Base-by-base conservation (phyloP, 768 basidiomycete genomes). In the Pleurotus platypus region DNA sequence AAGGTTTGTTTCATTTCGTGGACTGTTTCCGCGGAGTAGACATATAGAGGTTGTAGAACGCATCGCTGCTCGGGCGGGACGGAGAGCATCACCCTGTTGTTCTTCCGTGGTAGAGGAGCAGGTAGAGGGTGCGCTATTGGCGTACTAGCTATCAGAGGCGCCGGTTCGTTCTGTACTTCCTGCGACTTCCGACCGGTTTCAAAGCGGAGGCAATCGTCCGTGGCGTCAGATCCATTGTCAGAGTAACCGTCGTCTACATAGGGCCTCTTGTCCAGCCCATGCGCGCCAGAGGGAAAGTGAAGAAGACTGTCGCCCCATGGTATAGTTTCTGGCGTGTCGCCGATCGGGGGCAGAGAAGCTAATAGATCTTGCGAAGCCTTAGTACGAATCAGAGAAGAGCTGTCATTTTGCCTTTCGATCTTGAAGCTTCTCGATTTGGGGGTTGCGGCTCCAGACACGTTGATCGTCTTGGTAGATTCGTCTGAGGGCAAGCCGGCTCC, bases 261-360 rank as follows among this genome's bases (percentile, higher is more conserved):
- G 5, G 38, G 20, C 4, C 26, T 13, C 37, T 18, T 35, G 24
- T 38, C 51, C 35, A 42, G 37, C 20, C 4, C 51, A 22, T 24
- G 22, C 7, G 15, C 42, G n/a, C 40, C 30, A 26, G 51, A 18
- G 18, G 16, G 35, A 6, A 51, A 15, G 50, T 42, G 39, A 3
- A 51, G 37, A 8, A 53, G n/a, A 40, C 51, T 53, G 18, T 53
- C 39, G n/a, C 51, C 51, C 37, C 50, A 51, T 1, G 50, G 50
- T 13, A 51, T 40, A 20, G 50, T 13, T 18, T 35, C 35, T 4
- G 50, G 11, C 37, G 26, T 51, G 24, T 53, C 51, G 4, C 40
- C 20, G 51, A 42, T 40, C 18, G 51, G 37, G 20, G 38, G 51
- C 13, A 40, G 38, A 12, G 51, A 53, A 18, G 51, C 20, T 9